These are phyloP conservation scores for Ceratocystis eucalypticola DNA, from an alignment of 2,329 filamentous ascomycete genomes.

Conservation along the genomic window DNA sequence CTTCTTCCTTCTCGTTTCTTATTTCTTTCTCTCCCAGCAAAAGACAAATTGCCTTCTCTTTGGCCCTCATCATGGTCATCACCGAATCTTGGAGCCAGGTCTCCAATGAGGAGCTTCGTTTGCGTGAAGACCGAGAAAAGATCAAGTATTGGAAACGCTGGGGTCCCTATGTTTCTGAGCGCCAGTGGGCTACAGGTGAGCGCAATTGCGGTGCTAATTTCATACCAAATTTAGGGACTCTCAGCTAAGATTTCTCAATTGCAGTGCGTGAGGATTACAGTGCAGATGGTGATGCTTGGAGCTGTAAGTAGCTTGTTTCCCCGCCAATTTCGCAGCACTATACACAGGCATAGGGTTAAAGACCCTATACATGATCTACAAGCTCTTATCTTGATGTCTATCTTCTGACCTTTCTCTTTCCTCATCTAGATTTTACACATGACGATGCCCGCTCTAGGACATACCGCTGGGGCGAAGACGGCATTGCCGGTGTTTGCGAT, in stretches of 20 bases:
- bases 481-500: conserved; percentile 86
- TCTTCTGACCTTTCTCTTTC: background rate
- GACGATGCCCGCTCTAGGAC: conserved; percentile 78
- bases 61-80: conserved; percentile 56
- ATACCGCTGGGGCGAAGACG: conserved; percentile 93
- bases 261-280: conserved; percentile 81
- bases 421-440: conserved; percentile 67
- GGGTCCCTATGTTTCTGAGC: conserved; percentile 85
- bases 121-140: conserved; percentile 71
- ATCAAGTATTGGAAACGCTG: conserved; percentile 97
- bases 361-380: conserved; percentile 22
- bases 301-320: conserved; percentile 47
- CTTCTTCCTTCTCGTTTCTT: background rate
- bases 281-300: conserved; percentile 88
- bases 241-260: conserved; percentile 17
- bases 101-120: conserved; percentile 78
- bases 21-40: background rate
- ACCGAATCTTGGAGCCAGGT: conserved; percentile 79
- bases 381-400: background rate
- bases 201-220: background rate
- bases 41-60: conserved; percentile 6
- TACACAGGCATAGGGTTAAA: background rate
- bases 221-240: conserved; percentile 16
- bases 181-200: conserved; percentile 88
- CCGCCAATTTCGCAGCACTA: background rate